A percentile compares a stretch with the other conserved stretches of the same genome.
These are phyloP conservation scores for Lolium multiflorum DNA, from an alignment of 176 grass and related monocot genomes.

Conservation along the genomic window DNA sequence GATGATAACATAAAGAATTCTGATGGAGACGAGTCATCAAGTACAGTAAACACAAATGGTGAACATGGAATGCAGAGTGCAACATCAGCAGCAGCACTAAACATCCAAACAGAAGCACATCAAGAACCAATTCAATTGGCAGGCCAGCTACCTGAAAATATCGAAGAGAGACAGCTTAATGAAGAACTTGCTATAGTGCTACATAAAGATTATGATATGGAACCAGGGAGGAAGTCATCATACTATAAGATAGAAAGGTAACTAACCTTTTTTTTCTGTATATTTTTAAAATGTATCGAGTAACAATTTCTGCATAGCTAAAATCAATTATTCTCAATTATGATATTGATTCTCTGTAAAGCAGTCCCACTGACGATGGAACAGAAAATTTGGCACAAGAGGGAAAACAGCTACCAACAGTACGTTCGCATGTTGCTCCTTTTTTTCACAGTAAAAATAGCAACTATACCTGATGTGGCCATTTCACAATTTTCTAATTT, in stretches of 20 bases:
- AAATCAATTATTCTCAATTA: neutral
- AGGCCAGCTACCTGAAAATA: neutral
- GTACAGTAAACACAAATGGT: neutral
- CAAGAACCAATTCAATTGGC: neutral
- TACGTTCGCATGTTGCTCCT: slow-evolving; percentile 48
- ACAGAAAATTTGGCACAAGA: slow-evolving; percentile 39
- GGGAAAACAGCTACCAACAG: slow-evolving; percentile 53
- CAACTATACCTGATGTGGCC: neutral
- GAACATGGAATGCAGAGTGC: neutral
- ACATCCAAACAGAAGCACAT: neutral
- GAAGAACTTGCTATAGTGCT: neutral
- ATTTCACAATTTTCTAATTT: neutral
- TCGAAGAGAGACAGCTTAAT: slow-evolving; percentile 7
- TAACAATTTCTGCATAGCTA: neutral
- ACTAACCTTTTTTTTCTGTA: neutral
- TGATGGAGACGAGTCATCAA: slow-evolving; percentile 17
- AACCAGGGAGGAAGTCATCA: slow-evolving; percentile 35
- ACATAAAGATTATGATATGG: neutral
- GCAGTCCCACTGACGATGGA: slow-evolving; percentile 49
- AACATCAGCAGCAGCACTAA: neutral
- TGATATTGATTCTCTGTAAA: neutral
- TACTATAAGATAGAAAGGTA: slow-evolving; percentile 56
- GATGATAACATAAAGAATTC: neutral
- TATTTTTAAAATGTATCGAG: neutral
- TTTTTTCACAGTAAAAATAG: slow-evolving; percentile 3